These are phyloP conservation scores for Rasamsonia emersonii DNA, from an alignment of 2,329 filamentous ascomycete species.

Conservation along the genomic window DNA sequence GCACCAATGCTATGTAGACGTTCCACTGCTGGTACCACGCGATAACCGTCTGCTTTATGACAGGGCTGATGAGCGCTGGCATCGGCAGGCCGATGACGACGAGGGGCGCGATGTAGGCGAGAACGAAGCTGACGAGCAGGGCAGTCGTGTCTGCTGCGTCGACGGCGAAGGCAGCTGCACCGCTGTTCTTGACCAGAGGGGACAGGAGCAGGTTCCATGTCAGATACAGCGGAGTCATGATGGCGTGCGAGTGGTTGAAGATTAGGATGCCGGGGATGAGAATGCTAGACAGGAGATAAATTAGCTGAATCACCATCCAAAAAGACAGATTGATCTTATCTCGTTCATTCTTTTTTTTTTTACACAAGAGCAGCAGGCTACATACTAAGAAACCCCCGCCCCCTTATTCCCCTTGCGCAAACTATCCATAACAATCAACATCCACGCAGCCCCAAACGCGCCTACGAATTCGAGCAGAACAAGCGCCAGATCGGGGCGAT, in stretches of 20 bases:
- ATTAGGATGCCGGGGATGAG: no score
- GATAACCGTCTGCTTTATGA: background rate
- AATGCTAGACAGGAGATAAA: no score
- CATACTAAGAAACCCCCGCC: slow-evolving; percentile 1
- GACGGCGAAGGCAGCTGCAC: background rate
- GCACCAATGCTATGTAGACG: slow-evolving; percentile 1
- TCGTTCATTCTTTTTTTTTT: background rate
- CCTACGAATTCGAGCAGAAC: slow-evolving; percentile 1
- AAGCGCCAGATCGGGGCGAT: background rate
- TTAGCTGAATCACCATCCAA: slow-evolving; percentile 1
- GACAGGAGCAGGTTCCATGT: slow-evolving; percentile 2
- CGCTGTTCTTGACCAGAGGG: background rate
- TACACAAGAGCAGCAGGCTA: background rate
- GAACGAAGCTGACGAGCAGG: background rate
- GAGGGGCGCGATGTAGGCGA: slow-evolving; percentile 1
- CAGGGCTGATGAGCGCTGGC: slow-evolving; percentile 1
- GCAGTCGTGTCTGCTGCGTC: background rate
- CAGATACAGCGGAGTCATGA: slow-evolving; percentile 1
- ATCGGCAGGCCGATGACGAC: slow-evolving; percentile 1
- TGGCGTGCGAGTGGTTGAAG: slow-evolving; percentile 3
- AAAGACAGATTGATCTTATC: background rate
- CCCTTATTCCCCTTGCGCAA: background rate
- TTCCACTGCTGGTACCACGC: slow-evolving; percentile 4
- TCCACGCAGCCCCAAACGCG: slow-evolving; percentile 2
- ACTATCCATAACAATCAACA: slow-evolving; percentile 3